Evolutionary conservation across 768 basidiomycete genomes (phyloP), one percentile per base, ranked within the genome.

Genomic region (Xanthoconium stramineum): DNA sequence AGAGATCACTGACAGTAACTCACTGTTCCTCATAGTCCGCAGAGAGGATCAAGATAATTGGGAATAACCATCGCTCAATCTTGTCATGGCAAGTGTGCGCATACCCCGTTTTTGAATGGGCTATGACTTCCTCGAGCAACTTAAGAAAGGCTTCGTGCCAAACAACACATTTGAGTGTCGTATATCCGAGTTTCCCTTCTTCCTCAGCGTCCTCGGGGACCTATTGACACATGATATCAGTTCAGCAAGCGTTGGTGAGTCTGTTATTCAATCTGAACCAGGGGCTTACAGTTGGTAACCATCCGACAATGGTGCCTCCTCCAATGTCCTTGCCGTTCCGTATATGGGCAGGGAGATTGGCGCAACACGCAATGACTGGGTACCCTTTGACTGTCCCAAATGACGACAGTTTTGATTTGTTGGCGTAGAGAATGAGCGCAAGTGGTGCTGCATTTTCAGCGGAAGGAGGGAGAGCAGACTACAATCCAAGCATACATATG

Each of bases 11-110:
- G 4, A 24, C 24, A 24, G 24, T n/a, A 8, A 42, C 40, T 13
- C 69, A 80, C 79, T 75, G 73, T 67, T 81, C 78, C 56, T 80
- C 72, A 50, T 77, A 24, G 50, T 80, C 76, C 6, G 72, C 70
- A 8, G 71, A 74, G 2, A 78, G 58, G 4, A 78, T 75, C 0
- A 76, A 33, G 19, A 80, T 63, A 8, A 74, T 29, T 1, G 75
- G 76, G 32, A 68, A 79, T 0, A 80, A 40, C 13, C 39, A 58
- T 0, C 64, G 68, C 3, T 28, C 3, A 13, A 74, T 35, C 42
- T 29, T 56, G 5, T 61, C 60, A 58, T 75, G 65, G 10, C 70
- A 76, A 12, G 53, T n/a, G 24, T 59, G 53, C 0, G 33, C 19
- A 46, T 55, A 65, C 0, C 76, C 75, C 2, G 50, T 62, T 7